phyloP scores from a whole-genome alignment of 2,329 filamentous ascomycete genomes.

The Colletotrichum phormii region DNA sequence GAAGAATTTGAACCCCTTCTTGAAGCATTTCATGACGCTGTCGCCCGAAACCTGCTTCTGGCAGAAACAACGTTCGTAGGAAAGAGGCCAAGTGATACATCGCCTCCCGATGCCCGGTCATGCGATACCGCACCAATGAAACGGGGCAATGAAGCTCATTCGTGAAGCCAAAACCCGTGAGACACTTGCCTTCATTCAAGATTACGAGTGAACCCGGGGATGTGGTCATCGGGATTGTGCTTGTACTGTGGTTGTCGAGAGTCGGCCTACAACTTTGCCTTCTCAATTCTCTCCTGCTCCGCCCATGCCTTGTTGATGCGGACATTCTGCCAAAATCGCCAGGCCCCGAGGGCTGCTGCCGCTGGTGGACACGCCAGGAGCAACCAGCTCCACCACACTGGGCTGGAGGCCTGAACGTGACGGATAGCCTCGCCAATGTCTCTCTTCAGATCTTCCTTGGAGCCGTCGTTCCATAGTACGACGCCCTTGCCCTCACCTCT shows the following conservation, averaged over 20 bases:
- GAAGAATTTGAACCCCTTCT: not conserved
- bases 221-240: not conserved
- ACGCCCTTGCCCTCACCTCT: conserved; percentile 75
- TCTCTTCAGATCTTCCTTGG: conserved; percentile 73
- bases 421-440: conserved; percentile 76
- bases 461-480: conserved; percentile 92
- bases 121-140: not conserved
- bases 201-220: not conserved
- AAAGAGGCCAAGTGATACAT: not conserved
- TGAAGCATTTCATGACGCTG: not conserved
- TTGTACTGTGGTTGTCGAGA: not conserved
- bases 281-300: conserved; percentile 61
- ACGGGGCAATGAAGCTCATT: not conserved
- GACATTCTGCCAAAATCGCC: conserved; percentile 79
- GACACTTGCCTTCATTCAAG: not conserved
- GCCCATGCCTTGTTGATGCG: conserved; percentile 79
- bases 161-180: not conserved
- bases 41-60: not conserved
- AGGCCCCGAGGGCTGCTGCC: conserved; percentile 74
- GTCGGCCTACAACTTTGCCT: conserved; percentile 53
- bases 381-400: conserved; percentile 86
- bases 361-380: conserved; percentile 78
- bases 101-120: not conserved
- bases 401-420: conserved; percentile 72
- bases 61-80: not conserved